phyloP scores from a whole-genome alignment of 169 alveolate genomes.

The Plasmodium vinckei region DNA sequence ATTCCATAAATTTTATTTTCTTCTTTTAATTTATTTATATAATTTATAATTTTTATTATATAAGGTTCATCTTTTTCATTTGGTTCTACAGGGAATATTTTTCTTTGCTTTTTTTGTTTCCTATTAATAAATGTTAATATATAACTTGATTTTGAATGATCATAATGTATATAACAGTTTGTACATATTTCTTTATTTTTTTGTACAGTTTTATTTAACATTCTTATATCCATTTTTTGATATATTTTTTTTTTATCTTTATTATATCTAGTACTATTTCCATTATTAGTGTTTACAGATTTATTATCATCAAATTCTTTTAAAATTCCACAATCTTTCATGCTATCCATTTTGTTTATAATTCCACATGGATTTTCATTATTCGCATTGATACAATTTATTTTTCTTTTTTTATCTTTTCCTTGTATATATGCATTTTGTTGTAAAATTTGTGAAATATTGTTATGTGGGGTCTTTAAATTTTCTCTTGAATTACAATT shows the following conservation, averaged over 20 bases:
- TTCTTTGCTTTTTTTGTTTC: conserved; percentile 74
- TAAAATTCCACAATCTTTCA: too few species aligned
- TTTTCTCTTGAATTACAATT: neutral
- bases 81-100: conserved; percentile 69
- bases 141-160: conserved; percentile 64
- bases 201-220: conserved; percentile 63
- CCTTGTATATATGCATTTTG: neutral
- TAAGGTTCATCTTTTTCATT: conserved; percentile 68
- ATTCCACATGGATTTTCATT: neutral
- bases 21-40: conserved; percentile 51
- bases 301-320: too few species aligned
- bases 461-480: neutral
- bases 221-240: conserved; percentile 71
- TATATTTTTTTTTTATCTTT: conserved; percentile 64
- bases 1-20: conserved; percentile 59
- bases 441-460: neutral
- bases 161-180: conserved; percentile 73
- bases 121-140: conserved; percentile 69
- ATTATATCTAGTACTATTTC: neutral
- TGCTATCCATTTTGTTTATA: neutral
- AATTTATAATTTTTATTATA: conserved; percentile 58
- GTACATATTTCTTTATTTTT: conserved; percentile 69
- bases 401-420: conserved; percentile 58
- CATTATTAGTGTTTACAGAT: too few species aligned
- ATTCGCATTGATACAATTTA: conserved; percentile 1